Evolutionary conservation across 1,284 basidiomycete genomes (phyloP), one percentile per base, ranked within the genome.

Genomic region (Cutaneotrichosporon cavernicola): DNA sequence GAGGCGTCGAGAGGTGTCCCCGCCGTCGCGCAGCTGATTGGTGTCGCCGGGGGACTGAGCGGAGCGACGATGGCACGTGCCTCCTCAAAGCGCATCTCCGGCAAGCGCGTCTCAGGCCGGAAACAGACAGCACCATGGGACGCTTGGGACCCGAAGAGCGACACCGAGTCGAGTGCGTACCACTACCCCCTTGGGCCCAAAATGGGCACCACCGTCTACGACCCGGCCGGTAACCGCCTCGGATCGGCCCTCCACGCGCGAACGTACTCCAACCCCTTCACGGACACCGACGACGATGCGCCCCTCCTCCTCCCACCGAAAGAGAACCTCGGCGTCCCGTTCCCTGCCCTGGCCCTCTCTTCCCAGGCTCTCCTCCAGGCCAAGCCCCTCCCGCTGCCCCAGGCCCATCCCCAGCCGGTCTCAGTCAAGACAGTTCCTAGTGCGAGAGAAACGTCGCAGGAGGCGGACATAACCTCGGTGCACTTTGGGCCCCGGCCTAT

Each of bases 271-370:
- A 31, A 53, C 31, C 51, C 51, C 13, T 53, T 53, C 16, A 31
- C 51, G 5, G 51, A 53, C 51, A 18, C 18, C 16, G 51, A 53
- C 6, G 51, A 34, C 51, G 51, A 31, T 18, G 51, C 30, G 51
- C 51, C 51, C 30, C 51, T 53, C 51, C 50, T 51, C 26, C 30
- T 53, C 30, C 51, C 51, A n/a, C 13, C 30, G 51, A 53, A 53
- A 31, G 31, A 10, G 13, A 30, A 30, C 22, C 14, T 26, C 26
- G 49, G 9, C 11, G 18, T 32, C 51, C 18, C 51, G 31, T 7
- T 9, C 16, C 30, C 51, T 8, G 18, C 30, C 6, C 16, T 10
- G 8, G 9, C 26, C 6, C 13, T 22, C n/a, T 8, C 49, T 10
- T 26, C 26, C 26, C 26, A 26, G 26, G 26, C 26, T 26, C 26